A percentile compares a stretch with the other conserved stretches of the same genome.
These are phyloP conservation scores for Coemansia sp. DNA, from an alignment of 192 early-diverging fungal species.

Conservation along the genomic window DNA sequence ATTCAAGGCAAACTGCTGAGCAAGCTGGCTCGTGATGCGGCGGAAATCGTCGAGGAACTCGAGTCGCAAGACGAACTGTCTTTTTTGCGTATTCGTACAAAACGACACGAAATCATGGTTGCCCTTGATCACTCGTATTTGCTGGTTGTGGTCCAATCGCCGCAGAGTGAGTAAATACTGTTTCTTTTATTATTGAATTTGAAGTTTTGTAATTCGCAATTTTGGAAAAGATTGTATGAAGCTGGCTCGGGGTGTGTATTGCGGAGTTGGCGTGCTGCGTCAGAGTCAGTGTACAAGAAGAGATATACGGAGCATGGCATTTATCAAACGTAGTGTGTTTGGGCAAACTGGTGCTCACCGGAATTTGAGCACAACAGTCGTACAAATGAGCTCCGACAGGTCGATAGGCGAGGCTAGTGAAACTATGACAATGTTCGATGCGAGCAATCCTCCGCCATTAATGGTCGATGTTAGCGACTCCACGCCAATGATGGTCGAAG, in stretches of 20 bases:
- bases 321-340: not conserved
- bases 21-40: slow-evolving; percentile 75
- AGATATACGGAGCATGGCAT: not conserved
- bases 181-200: not conserved
- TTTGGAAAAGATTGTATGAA: not conserved
- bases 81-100: slow-evolving; percentile 89
- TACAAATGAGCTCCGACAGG: not conserved
- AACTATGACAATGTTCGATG: too few relatives aligned
- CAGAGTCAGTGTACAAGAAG: not conserved
- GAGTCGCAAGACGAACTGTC: slow-evolving; percentile 94
- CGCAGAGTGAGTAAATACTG: slow-evolving; percentile 24
- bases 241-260: not conserved
- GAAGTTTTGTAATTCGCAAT: not conserved
- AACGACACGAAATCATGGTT: slow-evolving; percentile 96
- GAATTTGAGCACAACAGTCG: not conserved
- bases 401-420: too few relatives aligned
- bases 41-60: slow-evolving; percentile 71
- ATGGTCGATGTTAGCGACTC: not conserved
- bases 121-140: slow-evolving; percentile 66
- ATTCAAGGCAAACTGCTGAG: slow-evolving; percentile 83
- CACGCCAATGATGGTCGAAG: slow-evolving; percentile 15
- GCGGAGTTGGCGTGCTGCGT: not conserved
- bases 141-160: slow-evolving; percentile 48
- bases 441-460: not conserved
- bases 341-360: not conserved